These are phyloP conservation scores for Paracoccidioides brasiliensis DNA, from an alignment of 2,329 filamentous ascomycete species.

Conservation along the genomic window DNA sequence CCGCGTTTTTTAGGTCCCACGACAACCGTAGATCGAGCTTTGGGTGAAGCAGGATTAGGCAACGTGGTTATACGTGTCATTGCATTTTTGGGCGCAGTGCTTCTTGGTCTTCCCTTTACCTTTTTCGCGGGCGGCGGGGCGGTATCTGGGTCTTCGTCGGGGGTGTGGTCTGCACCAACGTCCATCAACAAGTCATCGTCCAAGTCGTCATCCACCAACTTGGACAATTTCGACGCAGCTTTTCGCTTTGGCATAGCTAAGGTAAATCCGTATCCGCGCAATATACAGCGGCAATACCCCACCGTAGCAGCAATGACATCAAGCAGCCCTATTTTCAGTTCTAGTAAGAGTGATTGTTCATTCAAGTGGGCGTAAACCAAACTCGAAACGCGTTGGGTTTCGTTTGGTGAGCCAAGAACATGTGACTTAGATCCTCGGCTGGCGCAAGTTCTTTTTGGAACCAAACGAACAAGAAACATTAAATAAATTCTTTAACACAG, in stretches of 20 bases:
- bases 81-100: constrained; percentile 34
- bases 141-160: constrained; percentile 17
- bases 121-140: constrained; percentile 26
- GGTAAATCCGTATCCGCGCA: background rate
- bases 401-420: background rate
- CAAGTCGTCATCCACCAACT: constrained; percentile 35
- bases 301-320: background rate
- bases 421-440: constrained; percentile 1
- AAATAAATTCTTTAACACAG: too few relatives aligned
- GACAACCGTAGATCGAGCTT: constrained; percentile 15
- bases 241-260: constrained; percentile 30
- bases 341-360: too few relatives aligned
- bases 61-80: constrained; percentile 7
- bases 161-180: constrained; percentile 16
- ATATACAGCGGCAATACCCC: background rate
- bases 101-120: constrained; percentile 25
- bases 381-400: background rate
- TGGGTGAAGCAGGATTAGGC: constrained; percentile 17
- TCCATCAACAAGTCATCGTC: constrained; percentile 26
- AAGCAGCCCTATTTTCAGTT: too few relatives aligned
- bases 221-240: constrained; percentile 31
- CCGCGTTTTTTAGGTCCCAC: constrained; percentile 12
- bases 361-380: background rate
- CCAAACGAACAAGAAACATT: too few relatives aligned
- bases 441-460: background rate